Conservation (phyloP, 2,329 filamentous ascomycete genomes). For the Cryoendolithus antarcticus region DNA sequence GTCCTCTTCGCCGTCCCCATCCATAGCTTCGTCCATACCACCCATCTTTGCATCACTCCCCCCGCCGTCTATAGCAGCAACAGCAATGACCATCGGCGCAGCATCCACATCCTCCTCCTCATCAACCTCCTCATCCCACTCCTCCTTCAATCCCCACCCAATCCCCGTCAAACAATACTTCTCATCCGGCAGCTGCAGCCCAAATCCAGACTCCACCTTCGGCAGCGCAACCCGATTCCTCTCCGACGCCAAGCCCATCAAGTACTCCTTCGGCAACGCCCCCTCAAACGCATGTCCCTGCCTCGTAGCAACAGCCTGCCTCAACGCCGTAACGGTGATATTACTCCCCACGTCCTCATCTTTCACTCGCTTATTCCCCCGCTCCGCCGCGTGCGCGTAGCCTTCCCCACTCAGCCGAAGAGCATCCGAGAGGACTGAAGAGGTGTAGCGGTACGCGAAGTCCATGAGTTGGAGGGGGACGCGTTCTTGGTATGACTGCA, state of each 20-base stretch:
- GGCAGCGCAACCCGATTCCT: conserved; percentile 55
- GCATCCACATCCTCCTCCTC: conserved; percentile 27
- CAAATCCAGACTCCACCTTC: conserved; percentile 43
- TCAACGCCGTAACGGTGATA: conserved; percentile 54
- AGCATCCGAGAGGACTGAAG: conserved; percentile 57
- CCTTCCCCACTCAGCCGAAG: conserved; percentile 58
- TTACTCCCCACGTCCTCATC: conserved; percentile 34
- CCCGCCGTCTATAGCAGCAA: conserved; percentile 1
- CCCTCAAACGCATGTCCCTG: conserved; percentile 57
- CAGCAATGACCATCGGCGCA: conserved; percentile 25
- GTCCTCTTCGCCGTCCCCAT: conserved; percentile 16
- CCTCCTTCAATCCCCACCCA: conserved; percentile 44
- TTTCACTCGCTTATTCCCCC: conserved; percentile 8
- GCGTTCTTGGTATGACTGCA: conserved; percentile 67
- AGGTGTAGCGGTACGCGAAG: conserved; percentile 75
- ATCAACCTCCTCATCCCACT: conserved; percentile 45
- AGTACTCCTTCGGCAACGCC: conserved; percentile 59
- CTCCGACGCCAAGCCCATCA: conserved; percentile 61
- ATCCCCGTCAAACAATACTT: conserved; percentile 47
- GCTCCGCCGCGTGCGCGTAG: conserved; percentile 29
- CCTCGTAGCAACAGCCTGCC: conserved; percentile 58
- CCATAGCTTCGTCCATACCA: conserved; percentile 30
- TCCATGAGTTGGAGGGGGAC: conserved; percentile 74
- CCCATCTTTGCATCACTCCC: conserved; percentile 23
- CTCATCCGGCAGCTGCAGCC: conserved; percentile 49